These are phyloP conservation scores for Effrenium voratum DNA, from an alignment of 73 alveolate genomes.

Conservation along the genomic window DNA sequence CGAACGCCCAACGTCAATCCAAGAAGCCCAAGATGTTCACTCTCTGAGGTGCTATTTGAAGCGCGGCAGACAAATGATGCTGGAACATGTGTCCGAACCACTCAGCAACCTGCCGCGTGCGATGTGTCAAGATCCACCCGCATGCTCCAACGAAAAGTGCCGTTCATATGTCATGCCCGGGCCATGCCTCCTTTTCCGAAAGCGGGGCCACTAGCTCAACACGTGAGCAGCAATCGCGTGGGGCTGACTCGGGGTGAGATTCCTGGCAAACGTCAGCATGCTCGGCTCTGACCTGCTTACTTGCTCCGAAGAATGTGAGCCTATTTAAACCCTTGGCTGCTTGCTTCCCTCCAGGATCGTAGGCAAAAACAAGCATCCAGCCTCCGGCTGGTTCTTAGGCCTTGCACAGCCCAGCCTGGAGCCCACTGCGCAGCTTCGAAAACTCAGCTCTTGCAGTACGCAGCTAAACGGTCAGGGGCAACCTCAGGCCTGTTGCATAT, in stretches of 20 bases:
- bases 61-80: background rate
- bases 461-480: too few relatives aligned
- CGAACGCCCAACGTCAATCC: background rate
- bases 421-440: background rate
- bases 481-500: too few relatives aligned
- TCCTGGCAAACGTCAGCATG: too few relatives aligned
- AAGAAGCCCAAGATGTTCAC: background rate
- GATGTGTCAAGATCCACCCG: background rate
- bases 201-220: conserved; percentile 54
- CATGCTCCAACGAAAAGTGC: background rate
- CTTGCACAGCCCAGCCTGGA: too few relatives aligned
- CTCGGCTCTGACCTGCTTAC: too few relatives aligned
- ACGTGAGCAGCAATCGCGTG: too few relatives aligned
- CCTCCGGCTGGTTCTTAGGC: too few relatives aligned
- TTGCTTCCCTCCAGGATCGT: too few relatives aligned
- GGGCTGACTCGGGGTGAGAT: too few relatives aligned
- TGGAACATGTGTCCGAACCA: conserved; percentile 61
- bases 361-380: too few relatives aligned
- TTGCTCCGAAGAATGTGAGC: too few relatives aligned
- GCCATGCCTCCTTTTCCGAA: conserved; percentile 32
- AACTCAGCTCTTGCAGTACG: background rate
- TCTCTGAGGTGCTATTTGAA: conserved; percentile 23
- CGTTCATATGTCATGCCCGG: background rate
- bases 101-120: conserved; percentile 13
- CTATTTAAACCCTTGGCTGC: too few relatives aligned